Conservation (phyloP, 2,329 filamentous ascomycete species). For the Scytalidium lignicola region DNA sequence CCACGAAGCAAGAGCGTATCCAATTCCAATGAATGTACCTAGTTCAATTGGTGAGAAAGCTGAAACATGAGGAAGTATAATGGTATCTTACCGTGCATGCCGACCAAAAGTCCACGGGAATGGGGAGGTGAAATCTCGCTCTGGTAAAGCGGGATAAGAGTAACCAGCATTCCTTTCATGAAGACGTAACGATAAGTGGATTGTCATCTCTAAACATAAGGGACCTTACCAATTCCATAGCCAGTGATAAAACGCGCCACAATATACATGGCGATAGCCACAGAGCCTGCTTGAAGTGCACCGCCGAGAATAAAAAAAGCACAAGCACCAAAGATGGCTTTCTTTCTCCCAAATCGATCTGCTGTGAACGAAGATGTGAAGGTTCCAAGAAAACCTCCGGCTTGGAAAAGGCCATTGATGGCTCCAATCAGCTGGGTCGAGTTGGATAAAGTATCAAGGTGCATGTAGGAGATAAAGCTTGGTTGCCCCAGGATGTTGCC, state of each 20-base stretch:
- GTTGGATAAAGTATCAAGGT: too few species aligned
- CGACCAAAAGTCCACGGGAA: conserved; percentile 67
- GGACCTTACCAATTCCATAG: neutral
- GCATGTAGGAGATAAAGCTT: too few species aligned
- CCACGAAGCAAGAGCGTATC: conserved; percentile 42
- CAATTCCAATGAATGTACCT: conserved; percentile 55
- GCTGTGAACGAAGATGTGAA: neutral
- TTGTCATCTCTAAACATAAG: neutral
- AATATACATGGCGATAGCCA: neutral
- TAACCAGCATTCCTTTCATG: conserved; percentile 48
- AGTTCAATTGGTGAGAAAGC: neutral
- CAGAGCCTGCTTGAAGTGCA: neutral
- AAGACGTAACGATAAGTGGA: neutral
- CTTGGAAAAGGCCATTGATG: neutral
- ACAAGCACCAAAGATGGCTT: neutral
- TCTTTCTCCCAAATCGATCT: neutral
- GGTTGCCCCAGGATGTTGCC: neutral
- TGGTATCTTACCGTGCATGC: neutral
- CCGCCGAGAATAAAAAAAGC: neutral
- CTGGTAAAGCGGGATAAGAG: conserved; percentile 72
- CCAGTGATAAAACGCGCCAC: neutral
- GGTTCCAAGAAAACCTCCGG: neutral
- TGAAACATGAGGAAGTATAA: neutral
- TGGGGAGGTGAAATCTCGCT: conserved; percentile 50
- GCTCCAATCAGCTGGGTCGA: conserved; percentile 21